These are phyloP conservation scores for Colletotrichum viniferum DNA, from an alignment of 2,329 filamentous ascomycete species.

Conservation along the genomic window DNA sequence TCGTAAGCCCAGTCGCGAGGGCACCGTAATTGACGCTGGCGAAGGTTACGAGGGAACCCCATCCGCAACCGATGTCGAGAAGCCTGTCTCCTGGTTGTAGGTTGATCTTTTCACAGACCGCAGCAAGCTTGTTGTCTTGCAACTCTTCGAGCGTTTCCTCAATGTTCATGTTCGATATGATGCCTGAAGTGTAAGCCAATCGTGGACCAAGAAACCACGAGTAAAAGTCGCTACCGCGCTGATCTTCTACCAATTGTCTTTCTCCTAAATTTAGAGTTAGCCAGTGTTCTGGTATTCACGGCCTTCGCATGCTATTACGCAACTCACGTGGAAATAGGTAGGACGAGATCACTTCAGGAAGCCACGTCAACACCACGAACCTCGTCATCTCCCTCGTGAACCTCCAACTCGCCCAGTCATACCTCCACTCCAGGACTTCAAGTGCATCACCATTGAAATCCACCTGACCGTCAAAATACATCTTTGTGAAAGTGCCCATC, in stretches of 20 bases:
- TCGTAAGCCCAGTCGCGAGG: slow-evolving; percentile 78
- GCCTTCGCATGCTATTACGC: fast-evolving
- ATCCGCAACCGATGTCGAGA: slow-evolving; percentile 89
- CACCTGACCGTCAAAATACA: slow-evolving; percentile 87
- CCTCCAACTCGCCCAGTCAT: slow-evolving; percentile 88
- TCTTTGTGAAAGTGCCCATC: slow-evolving; percentile 87
- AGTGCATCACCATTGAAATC: slow-evolving; percentile 86
- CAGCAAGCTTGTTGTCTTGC: slow-evolving; percentile 87
- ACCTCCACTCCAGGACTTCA: slow-evolving; percentile 81
- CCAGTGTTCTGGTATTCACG: not conserved
- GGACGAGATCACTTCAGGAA: slow-evolving; percentile 66
- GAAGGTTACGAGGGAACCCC: slow-evolving; percentile 87
- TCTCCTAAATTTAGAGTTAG: not conserved
- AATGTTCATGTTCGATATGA: slow-evolving; percentile 78
- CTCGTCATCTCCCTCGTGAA: slow-evolving; percentile 80
- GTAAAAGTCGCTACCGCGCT: slow-evolving; percentile 87
- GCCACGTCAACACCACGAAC: slow-evolving; percentile 78
- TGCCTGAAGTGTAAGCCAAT: slow-evolving; percentile 91
- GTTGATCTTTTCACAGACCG: slow-evolving; percentile 87
- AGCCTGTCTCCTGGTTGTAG: slow-evolving; percentile 75
- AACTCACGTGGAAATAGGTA: slow-evolving; percentile 70
- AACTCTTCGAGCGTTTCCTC: slow-evolving; percentile 86
- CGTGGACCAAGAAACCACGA: slow-evolving; percentile 89
- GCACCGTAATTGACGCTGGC: slow-evolving; percentile 84
- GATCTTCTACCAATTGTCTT: not conserved